Base-by-base conservation (phyloP, 768 basidiomycete genomes). In the Russula dissimulans region DNA sequence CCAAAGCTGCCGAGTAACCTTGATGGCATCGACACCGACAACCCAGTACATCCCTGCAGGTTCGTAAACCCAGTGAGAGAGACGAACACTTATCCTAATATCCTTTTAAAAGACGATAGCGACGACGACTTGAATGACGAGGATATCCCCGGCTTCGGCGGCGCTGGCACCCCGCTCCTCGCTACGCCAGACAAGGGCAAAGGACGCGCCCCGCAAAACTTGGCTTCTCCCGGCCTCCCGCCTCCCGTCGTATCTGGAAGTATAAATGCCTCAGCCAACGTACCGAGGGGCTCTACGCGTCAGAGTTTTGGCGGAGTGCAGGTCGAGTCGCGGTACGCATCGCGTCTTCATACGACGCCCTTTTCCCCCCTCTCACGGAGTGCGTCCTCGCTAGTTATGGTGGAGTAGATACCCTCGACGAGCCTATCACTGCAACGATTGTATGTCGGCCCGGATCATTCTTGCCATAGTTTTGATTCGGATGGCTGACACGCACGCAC, bases 381-480 rank as follows among this genome's bases (percentile, higher is more conserved):
- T 5, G 12, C 11, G 15, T 29, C n/a, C 7, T n/a, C 39, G 52
- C 8, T 59, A 88, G 91, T 66, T 90, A 85, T 71, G 79, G 90
- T n/a, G 89, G 88, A 10, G 79, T 77, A 9, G 90, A 95, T 67
- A 97, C 95, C 0, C 79, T 98, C 36, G 95, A 97, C 68, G 95
- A 98, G 71, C 93, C 95, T 4, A 80, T 98, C 17, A 82, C 85
- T 5, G 79, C 81, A 36, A 98, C 95, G 0, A 94, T 98, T 61
- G 95, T 94, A 66, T 57, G 89, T 38, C 18, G 18, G 51, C 32
- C 49, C 60, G 41, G 66, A 59, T 36, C n/a, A 4, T 41, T 49
- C 12, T 29, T 47, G 54, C 48, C 54, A 15, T 50, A 12, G 14
- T 18, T 69, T 18, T 52, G 34, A 8, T 45, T 56, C 56, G 39